phyloP scores from a whole-genome alignment of 2,329 filamentous ascomycete species.

The Diaporthe sp. region DNA sequence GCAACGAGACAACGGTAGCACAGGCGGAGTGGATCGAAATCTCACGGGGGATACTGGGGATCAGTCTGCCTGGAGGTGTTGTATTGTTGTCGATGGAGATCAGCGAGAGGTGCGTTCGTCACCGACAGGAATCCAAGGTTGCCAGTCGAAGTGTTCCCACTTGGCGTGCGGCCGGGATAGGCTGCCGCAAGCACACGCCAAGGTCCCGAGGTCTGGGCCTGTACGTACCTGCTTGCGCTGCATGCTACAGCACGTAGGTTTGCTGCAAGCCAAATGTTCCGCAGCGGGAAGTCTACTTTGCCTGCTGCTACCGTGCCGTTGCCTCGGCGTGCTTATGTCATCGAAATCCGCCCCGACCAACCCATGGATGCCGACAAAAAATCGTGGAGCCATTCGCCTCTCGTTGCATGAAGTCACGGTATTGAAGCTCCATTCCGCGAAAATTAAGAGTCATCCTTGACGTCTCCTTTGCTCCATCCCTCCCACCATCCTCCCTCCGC shows the following conservation, averaged over 20 bases:
- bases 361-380: conserved; percentile 29
- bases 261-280: conserved; percentile 17
- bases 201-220: conserved; percentile 10
- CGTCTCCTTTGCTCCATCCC: not conserved
- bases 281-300: conserved; percentile 14
- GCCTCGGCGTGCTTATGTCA: conserved; percentile 30
- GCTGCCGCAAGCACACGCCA: conserved; percentile 25
- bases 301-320: not conserved
- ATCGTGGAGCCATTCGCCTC: conserved; percentile 30
- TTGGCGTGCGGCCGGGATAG: conserved; percentile 30
- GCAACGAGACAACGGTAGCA: not conserved
- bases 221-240: conserved; percentile 23
- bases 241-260: conserved; percentile 2
- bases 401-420: conserved; percentile 34
- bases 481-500: not conserved
- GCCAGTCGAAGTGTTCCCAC: conserved; percentile 30
- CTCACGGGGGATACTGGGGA: not conserved
- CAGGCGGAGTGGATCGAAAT: not conserved
- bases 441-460: conserved; percentile 40
- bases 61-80: not conserved
- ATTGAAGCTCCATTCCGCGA: conserved; percentile 32
- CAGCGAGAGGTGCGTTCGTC: conserved; percentile 18
- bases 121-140: conserved; percentile 20
- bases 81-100: conserved; percentile 10
- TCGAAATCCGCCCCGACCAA: conserved; percentile 5